phyloP scores from a whole-genome alignment of 2,329 filamentous ascomycete species.

The Microascus cirrosus region DNA sequence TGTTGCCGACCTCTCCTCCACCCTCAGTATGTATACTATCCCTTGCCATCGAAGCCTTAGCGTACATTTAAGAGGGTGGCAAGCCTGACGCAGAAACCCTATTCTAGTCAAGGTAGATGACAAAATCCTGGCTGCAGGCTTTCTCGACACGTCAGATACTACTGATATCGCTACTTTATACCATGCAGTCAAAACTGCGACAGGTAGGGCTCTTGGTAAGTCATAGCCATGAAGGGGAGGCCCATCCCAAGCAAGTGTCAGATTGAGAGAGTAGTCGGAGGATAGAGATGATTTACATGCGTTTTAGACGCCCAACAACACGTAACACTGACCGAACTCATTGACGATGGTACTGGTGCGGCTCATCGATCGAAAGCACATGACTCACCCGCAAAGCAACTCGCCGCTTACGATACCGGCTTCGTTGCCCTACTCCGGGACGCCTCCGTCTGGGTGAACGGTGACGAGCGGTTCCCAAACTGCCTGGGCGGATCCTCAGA shows the following conservation, averaged over 20 bases:
- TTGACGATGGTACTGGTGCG: background rate
- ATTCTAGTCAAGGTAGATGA: conserved; percentile 1
- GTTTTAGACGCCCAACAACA: background rate
- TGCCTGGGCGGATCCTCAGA: conserved; percentile 27
- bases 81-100: background rate
- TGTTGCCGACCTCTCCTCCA: conserved; percentile 28
- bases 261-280: background rate
- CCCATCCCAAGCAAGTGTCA: no score
- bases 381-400: conserved; percentile 19
- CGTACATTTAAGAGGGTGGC: background rate
- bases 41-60: background rate
- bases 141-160: background rate
- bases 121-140: background rate
- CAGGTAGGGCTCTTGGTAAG: background rate
- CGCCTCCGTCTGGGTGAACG: conserved; percentile 38
- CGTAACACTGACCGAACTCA: background rate
- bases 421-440: conserved; percentile 32
- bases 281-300: background rate
- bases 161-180: background rate
- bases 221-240: background rate
- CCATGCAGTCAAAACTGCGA: background rate
- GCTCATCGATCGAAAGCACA: no score
- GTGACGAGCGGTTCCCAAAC: conserved; percentile 45
- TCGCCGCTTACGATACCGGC: conserved; percentile 35
- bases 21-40: conserved; percentile 24